Evolutionary conservation across 192 early-diverging fungal species (phyloP).

Genomic region (Pecoramyces ruminantium): DNA sequence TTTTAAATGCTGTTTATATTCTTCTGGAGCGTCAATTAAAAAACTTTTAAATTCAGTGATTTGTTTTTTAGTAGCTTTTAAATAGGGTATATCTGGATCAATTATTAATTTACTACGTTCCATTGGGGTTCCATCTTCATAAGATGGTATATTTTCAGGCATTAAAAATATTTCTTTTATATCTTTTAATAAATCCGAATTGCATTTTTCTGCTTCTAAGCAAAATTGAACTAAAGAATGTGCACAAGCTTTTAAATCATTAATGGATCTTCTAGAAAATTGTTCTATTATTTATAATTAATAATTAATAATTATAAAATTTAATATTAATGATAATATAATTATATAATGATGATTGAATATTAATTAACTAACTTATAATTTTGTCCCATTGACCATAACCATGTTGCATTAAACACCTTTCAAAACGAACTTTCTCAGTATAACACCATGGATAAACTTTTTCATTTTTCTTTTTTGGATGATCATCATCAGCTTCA

Average conservation of each 20-base stretch:
- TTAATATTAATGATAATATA: no score
- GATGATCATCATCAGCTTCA: constrained; percentile 4
- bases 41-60: constrained; percentile 48
- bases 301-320: no score
- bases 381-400: constrained; percentile 44
- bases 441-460: constrained; percentile 27
- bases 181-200: constrained; percentile 5
- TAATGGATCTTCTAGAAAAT: constrained; percentile 31
- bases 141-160: constrained; percentile 19
- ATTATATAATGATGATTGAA: no score
- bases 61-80: constrained; percentile 8
- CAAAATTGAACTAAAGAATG: constrained; percentile 24
- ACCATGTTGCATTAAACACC: constrained; percentile 31
- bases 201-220: neutral
- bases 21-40: constrained; percentile 46
- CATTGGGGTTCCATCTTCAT: constrained; percentile 43
- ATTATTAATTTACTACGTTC: constrained; percentile 33
- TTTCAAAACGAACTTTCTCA: constrained; percentile 27
- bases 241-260: constrained; percentile 37
- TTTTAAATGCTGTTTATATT: constrained; percentile 58
- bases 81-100: constrained; percentile 3
- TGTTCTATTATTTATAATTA: constrained; percentile 5
- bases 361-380: neutral
- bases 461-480: neutral
- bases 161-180: constrained; percentile 1